Evolutionary conservation across 805 yeast species (phyloP).

Genomic region (Yarrowia divulgata): DNA sequence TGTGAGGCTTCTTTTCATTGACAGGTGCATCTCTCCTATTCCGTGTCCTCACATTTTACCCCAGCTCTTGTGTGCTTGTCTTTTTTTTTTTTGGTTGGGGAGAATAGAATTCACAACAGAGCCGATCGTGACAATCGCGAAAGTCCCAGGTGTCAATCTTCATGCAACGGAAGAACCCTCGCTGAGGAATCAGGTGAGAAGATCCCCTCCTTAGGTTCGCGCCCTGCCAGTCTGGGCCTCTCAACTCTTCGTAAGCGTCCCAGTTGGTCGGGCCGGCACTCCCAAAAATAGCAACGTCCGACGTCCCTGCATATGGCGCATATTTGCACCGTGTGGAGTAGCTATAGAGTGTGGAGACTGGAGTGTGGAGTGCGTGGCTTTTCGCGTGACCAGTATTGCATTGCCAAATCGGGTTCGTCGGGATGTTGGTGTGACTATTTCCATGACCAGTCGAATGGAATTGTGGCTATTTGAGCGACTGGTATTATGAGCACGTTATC

Average conservation of each 20-base stretch:
- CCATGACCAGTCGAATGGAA: no score
- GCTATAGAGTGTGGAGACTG: neutral
- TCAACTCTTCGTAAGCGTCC: neutral
- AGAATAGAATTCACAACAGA: constrained; percentile 5
- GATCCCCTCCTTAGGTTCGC: neutral
- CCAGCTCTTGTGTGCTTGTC: neutral
- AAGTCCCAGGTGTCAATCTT: neutral
- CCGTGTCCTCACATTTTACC: neutral
- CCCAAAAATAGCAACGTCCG: constrained; percentile 4
- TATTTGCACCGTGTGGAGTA: neutral
- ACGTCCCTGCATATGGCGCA: constrained; percentile 7
- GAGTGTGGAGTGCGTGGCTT: neutral
- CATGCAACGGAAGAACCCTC: constrained; percentile 11
- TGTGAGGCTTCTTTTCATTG: neutral
- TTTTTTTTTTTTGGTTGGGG: neutral
- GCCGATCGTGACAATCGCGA: constrained; percentile 11
- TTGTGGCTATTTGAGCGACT: no score
- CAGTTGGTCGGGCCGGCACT: neutral
- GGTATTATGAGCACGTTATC: no score
- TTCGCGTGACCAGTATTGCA: neutral
- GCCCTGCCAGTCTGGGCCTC: neutral
- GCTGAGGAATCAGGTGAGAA: neutral
- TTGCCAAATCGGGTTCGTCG: no score
- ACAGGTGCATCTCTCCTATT: neutral
- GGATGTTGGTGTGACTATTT: no score